phyloP scores from a whole-genome alignment of 768 basidiomycete species.

The Psilocybe cubensis region DNA sequence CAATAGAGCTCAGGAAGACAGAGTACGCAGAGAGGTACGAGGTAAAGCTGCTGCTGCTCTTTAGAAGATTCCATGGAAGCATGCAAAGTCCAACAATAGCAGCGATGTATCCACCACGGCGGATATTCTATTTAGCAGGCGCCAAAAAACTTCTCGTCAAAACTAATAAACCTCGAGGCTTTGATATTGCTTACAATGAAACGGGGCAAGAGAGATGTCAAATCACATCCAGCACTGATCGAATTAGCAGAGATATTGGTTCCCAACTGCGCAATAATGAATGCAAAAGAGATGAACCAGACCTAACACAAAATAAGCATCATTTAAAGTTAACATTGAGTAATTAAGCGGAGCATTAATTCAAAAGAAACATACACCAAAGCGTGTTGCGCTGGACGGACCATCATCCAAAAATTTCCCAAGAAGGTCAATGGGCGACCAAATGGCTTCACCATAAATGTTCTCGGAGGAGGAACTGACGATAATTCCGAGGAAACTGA shows the following conservation, averaged over 20 bases:
- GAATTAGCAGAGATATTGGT: slow-evolving; percentile 86
- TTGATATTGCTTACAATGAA: slow-evolving; percentile 57
- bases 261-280: slow-evolving; percentile 73
- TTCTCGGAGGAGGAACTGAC: slow-evolving; percentile 78
- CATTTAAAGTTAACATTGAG: neutral
- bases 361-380: slow-evolving; percentile 49
- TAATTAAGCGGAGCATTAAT: slow-evolving; percentile 20
- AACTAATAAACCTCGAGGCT: neutral
- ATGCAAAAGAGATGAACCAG: slow-evolving; percentile 79
- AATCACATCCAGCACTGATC: slow-evolving; percentile 81
- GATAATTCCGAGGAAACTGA: slow-evolving; percentile 81
- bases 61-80: slow-evolving; percentile 78
- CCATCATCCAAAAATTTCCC: slow-evolving; percentile 66
- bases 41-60: slow-evolving; percentile 75
- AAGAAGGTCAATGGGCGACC: slow-evolving; percentile 78
- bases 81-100: slow-evolving; percentile 77
- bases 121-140: slow-evolving; percentile 75
- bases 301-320: slow-evolving; percentile 39
- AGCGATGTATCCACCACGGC: slow-evolving; percentile 84
- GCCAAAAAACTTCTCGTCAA: neutral
- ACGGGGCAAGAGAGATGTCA: slow-evolving; percentile 77
- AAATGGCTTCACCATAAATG: slow-evolving; percentile 78
- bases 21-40: slow-evolving; percentile 84
- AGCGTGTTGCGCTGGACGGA: slow-evolving; percentile 67
- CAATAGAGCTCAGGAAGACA: slow-evolving; percentile 81